Percentiles rank a stretch among this genome's conserved stretches.
phyloP scores from a whole-genome alignment of 139 green algal species.

The Coccomyxa sp. region DNA sequence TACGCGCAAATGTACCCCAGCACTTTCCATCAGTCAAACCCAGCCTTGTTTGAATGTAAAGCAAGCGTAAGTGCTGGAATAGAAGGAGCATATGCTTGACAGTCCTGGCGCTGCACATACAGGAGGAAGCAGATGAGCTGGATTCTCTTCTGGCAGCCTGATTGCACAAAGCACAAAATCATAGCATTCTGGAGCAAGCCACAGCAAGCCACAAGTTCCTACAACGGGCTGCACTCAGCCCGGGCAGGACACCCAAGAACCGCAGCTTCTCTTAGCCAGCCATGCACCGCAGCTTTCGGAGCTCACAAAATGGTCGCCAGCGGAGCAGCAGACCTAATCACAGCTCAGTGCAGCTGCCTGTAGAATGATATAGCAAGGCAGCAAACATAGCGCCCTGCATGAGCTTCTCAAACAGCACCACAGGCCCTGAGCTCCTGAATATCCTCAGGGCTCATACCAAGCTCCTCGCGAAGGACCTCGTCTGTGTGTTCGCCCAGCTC shows the following conservation, averaged over 20 bases:
- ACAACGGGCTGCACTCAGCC: too few species aligned
- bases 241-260: too few species aligned
- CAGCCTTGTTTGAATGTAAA: background rate
- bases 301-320: too few species aligned
- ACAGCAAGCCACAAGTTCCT: too few species aligned
- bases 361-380: too few species aligned
- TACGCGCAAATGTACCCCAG: background rate
- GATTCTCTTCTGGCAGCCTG: constrained; percentile 52
- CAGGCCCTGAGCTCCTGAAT: constrained; percentile 36
- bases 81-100: background rate
- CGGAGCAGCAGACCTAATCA: too few species aligned
- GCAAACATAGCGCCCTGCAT: too few species aligned
- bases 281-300: too few species aligned
- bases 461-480: constrained; percentile 50
- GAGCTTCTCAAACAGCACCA: constrained; percentile 45
- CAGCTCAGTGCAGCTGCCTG: too few species aligned
- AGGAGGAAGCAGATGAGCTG: constrained; percentile 60
- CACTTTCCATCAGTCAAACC: background rate
- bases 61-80: constrained; percentile 20
- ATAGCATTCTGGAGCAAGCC: too few species aligned
- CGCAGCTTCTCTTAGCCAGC: too few species aligned
- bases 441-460: constrained; percentile 34
- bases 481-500: constrained; percentile 69
- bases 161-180: too few species aligned
- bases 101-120: background rate